phyloP scores from a whole-genome alignment of 805 yeast species.

The Jamesozyma rosinii region DNA sequence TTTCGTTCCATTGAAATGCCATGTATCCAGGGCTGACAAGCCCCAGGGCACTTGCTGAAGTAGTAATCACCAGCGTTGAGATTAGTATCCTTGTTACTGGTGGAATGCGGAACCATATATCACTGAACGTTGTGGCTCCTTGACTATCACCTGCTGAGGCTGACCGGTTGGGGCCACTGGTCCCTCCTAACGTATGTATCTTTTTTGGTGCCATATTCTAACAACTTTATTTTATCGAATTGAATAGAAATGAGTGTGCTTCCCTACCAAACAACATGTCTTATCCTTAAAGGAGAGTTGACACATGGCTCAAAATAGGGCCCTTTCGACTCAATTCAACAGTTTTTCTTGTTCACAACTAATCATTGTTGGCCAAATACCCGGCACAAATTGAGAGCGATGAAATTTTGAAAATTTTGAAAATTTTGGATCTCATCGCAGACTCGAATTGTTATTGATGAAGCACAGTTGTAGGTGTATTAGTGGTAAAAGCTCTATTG shows the following conservation, averaged over 20 bases:
- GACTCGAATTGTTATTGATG: neutral
- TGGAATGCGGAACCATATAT: conserved; percentile 36
- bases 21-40: conserved; percentile 21
- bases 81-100: conserved; percentile 53
- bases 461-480: no score
- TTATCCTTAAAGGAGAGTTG: no score
- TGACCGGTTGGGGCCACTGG: neutral
- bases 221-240: no score
- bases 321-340: neutral
- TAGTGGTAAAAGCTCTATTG: no score
- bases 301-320: no score
- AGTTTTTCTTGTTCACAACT: no score
- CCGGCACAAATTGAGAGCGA: no score
- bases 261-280: no score
- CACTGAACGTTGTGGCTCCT: conserved; percentile 1
- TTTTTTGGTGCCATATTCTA: conserved; percentile 4
- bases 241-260: no score
- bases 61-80: conserved; percentile 38
- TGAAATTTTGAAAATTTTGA: neutral
- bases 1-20: conserved; percentile 14
- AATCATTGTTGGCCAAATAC: no score
- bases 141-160: neutral
- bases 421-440: neutral
- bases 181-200: conserved; percentile 9
- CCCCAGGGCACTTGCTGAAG: conserved; percentile 33